These are phyloP conservation scores for Neurospora pannonica DNA, from an alignment of 495 filamentous ascomycete species.

Conservation along the genomic window DNA sequence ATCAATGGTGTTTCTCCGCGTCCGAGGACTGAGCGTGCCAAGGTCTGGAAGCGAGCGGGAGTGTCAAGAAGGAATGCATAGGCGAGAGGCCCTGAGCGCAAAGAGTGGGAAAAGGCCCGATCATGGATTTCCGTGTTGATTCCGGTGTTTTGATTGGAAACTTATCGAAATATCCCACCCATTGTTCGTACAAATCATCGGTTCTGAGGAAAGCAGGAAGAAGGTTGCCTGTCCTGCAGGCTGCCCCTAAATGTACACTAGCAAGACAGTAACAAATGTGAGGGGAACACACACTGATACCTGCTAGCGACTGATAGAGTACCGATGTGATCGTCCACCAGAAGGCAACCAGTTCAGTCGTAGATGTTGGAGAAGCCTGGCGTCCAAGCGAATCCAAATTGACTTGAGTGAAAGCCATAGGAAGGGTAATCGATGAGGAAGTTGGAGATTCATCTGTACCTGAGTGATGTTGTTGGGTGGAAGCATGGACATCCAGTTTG, in stretches of 20 bases:
- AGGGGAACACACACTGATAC: too few species aligned
- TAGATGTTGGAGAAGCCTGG: neutral
- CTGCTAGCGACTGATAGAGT: neutral
- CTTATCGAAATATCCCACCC: neutral
- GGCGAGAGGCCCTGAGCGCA: neutral
- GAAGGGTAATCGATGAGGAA: neutral
- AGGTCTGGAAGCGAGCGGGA: neutral
- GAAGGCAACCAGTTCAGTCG: neutral
- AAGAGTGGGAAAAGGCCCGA: neutral
- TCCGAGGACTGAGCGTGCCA: neutral
- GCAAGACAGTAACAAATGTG: neutral
- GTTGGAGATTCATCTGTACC: neutral
- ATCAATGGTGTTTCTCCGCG: neutral
- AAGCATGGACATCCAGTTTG: neutral
- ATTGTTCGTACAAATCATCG: neutral
- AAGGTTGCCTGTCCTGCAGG: neutral
- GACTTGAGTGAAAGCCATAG: neutral
- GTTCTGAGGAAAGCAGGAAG: neutral
- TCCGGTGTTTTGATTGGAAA: neutral
- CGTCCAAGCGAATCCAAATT: neutral
- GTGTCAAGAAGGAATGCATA: neutral
- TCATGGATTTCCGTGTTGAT: neutral
- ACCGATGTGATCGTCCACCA: neutral
- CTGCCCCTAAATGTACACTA: neutral
- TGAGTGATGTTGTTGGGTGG: neutral